These are phyloP conservation scores for Kwoniella europaea DNA, from an alignment of 768 basidiomycete species.

Conservation along the genomic window DNA sequence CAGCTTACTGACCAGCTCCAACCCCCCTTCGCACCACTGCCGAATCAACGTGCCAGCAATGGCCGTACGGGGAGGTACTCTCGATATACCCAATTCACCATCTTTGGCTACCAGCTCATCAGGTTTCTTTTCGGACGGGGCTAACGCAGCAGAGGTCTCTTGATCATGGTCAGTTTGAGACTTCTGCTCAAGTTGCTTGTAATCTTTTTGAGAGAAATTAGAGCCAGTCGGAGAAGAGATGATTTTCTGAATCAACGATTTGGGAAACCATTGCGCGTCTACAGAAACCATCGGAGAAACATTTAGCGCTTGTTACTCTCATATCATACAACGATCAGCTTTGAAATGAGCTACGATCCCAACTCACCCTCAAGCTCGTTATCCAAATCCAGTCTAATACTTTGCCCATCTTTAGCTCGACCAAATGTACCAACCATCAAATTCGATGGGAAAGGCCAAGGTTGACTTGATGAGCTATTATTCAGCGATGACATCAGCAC, in stretches of 20 bases:
- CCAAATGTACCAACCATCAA: slow-evolving; percentile 92
- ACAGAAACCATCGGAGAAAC: background rate
- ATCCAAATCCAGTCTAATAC: slow-evolving; percentile 83
- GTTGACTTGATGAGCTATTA: slow-evolving; percentile 56
- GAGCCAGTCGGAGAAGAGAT: slow-evolving; percentile 67
- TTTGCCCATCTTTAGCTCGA: slow-evolving; percentile 65
- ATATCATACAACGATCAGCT: background rate
- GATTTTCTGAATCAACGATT: slow-evolving; percentile 71
- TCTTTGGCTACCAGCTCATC: slow-evolving; percentile 32
- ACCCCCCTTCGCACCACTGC: slow-evolving; percentile 67
- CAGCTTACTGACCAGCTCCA: slow-evolving; percentile 47
- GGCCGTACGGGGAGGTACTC: slow-evolving; percentile 75
- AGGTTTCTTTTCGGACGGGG: slow-evolving; percentile 53
- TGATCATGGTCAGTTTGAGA: slow-evolving; percentile 45
- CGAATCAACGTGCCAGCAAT: slow-evolving; percentile 84
- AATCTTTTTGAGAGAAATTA: slow-evolving; percentile 62
- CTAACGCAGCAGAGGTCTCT: slow-evolving; percentile 55
- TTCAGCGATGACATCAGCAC: background rate
- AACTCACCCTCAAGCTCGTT: slow-evolving; percentile 87
- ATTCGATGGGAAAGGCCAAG: slow-evolving; percentile 85
- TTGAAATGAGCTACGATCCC: background rate
- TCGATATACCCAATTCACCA: slow-evolving; percentile 61
- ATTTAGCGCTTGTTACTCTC: too few species aligned
- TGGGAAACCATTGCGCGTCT: slow-evolving; percentile 91
- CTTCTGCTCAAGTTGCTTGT: slow-evolving; percentile 61